Evolutionary conservation across 2,329 filamentous ascomycete genomes (phyloP).

Genomic region (Arthrobotrys megalospora): DNA sequence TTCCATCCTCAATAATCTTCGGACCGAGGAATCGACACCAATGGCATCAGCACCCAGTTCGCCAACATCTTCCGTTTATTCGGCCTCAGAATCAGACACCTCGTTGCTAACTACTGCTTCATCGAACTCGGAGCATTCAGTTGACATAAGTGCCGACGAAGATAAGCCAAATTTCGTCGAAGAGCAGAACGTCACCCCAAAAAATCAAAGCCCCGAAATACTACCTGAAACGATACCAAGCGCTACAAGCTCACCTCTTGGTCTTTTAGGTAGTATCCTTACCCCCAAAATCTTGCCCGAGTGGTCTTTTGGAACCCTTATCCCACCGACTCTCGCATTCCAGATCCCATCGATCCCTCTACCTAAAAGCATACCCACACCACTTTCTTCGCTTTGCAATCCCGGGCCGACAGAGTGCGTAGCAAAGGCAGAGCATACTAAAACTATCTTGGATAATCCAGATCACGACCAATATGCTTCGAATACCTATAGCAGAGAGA

Average conservation of each 20-base stretch:
- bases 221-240: too few species aligned
- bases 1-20: not conserved
- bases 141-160: too few species aligned
- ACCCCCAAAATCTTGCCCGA: not conserved
- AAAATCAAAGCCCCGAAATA: too few species aligned
- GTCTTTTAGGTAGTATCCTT: not conserved
- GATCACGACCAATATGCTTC: not conserved
- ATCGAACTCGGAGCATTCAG: too few species aligned
- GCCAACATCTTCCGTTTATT: not conserved
- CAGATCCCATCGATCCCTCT: not conserved
- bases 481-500: not conserved
- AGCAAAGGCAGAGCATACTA: too few species aligned
- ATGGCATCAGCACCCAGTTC: not conserved
- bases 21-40: not conserved
- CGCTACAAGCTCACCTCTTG: not conserved
- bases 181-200: too few species aligned
- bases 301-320: not conserved
- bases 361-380: not conserved
- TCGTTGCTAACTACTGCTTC: too few species aligned
- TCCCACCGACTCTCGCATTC: not conserved
- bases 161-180: too few species aligned
- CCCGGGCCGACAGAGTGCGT: not conserved
- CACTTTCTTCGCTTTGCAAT: not conserved
- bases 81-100: not conserved
- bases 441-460: too few species aligned